Evolutionary conservation across 1,139 yeast species (phyloP), one percentile per base, ranked within the genome.

Genomic region (Yamadazyma oceani): DNA sequence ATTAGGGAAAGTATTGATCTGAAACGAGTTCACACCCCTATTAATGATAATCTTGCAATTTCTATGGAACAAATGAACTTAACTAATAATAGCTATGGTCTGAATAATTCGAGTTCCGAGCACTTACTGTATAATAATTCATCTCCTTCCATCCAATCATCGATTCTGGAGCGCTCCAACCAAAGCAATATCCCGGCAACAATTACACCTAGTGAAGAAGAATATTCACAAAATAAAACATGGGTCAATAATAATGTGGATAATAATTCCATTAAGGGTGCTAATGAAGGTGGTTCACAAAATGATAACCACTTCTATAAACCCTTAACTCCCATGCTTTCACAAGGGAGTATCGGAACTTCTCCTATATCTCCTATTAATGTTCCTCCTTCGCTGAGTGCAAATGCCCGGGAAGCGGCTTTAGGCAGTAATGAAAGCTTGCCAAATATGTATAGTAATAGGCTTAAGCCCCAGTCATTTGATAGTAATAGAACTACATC

Each of bases 1-100:
- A 54, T 62, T 26, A 45, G 66, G 39, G 62, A 58, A 22, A 53
- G 64, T 27, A 57, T 62, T 14, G 63, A 61, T 32, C 51, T 48
- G 57, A 57, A 57, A 38, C 39, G 58, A 22, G 42, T 54, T 4
- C 42, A 40, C 0, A 51, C 58, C 1, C 32, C 43, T 5, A 29
- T 39, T 7, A 26, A 26, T 24, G 30, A 27, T 31, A 31, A 33
- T 33, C 30, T 36, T 16, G 36, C 11, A 3, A 26, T 31, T 11
- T 31, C 34, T 9, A 22, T 39, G 16, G 44, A 41, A 30, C 36
- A 31, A 5, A 17, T 17, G 3, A 17, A 23, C 21, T 13, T 39
- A 8, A 29, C 37, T 10, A 39, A 39, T 9, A 11, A 17, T 17
- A 26, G 25, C 26, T 30, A 39, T 36, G 38, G 34, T 5, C 42